These are phyloP conservation scores for Orbilia oligospora DNA, from an alignment of 2,329 filamentous ascomycete species.

Conservation along the genomic window DNA sequence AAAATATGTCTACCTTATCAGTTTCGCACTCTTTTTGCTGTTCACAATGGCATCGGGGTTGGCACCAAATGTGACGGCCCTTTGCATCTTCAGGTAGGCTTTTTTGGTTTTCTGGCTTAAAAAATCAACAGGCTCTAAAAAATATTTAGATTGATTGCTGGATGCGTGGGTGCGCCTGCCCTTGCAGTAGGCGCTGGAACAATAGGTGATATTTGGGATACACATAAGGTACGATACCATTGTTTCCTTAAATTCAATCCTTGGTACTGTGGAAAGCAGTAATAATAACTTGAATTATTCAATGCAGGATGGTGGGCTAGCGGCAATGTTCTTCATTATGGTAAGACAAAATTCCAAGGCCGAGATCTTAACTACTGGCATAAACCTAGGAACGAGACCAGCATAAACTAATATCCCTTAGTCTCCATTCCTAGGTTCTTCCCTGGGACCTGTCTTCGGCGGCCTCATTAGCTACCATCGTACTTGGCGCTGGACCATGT, in stretches of 20 bases:
- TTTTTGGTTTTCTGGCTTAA: neutral
- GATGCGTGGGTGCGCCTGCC: slow-evolving; percentile 67
- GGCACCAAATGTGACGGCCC: slow-evolving; percentile 61
- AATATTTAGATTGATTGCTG: slow-evolving; percentile 68
- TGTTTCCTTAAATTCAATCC: neutral
- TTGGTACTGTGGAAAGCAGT: neutral
- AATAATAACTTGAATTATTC: neutral
- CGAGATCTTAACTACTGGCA: neutral
- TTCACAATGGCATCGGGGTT: slow-evolving; percentile 64
- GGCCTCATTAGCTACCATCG: slow-evolving; percentile 63
- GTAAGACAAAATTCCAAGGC: slow-evolving; percentile 8
- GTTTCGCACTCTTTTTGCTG: slow-evolving; percentile 63
- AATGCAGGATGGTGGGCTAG: slow-evolving; percentile 48
- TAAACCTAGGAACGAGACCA: too few relatives aligned
- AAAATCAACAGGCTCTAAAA: slow-evolving; percentile 22
- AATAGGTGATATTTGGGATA: slow-evolving; percentile 70
- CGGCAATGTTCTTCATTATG: slow-evolving; percentile 59
- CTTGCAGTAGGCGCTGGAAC: slow-evolving; percentile 71
- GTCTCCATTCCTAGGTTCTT: slow-evolving; percentile 58
- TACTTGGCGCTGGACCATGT: slow-evolving; percentile 80
- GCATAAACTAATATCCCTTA: slow-evolving; percentile 9
- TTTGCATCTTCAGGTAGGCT: slow-evolving; percentile 48
- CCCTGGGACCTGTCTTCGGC: slow-evolving; percentile 63
- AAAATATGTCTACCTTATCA: slow-evolving; percentile 64
- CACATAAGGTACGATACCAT: slow-evolving; percentile 38